Evolutionary conservation across 2,329 filamentous ascomycete species (phyloP).

Genomic region (Aspergillus fructus): DNA sequence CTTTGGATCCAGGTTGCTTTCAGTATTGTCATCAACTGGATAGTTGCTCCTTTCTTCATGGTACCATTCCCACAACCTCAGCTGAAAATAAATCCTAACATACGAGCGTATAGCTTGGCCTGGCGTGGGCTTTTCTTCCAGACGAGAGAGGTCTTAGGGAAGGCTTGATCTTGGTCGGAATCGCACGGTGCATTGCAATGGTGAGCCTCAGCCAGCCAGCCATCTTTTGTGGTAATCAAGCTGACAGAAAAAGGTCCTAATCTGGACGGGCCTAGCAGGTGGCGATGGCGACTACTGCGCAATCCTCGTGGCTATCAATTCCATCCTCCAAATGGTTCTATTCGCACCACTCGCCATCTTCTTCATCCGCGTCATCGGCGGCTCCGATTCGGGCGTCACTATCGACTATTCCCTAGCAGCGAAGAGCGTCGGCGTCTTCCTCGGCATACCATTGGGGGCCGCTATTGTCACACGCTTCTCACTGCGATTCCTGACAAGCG

Average conservation of each 20-base stretch:
- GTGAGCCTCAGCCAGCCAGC: constrained; percentile 44
- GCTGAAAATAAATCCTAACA: neutral
- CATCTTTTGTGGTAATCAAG: neutral
- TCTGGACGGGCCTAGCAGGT: constrained; percentile 76
- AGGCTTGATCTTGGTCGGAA: constrained; percentile 76
- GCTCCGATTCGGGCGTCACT: constrained; percentile 40
- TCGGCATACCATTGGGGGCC: constrained; percentile 78
- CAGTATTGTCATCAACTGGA: constrained; percentile 77
- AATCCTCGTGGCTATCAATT: constrained; percentile 73
- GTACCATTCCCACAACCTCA: constrained; percentile 40
- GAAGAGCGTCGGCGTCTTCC: constrained; percentile 77
- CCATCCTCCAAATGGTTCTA: constrained; percentile 70
- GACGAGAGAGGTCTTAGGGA: constrained; percentile 53
- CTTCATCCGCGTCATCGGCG: constrained; percentile 69
- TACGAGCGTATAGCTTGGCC: constrained; percentile 41
- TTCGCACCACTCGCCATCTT: constrained; percentile 69
- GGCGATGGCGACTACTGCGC: constrained; percentile 83
- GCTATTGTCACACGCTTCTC: constrained; percentile 72
- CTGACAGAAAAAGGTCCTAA: constrained; percentile 51
- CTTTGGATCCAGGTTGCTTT: constrained; percentile 78
- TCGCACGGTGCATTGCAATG: constrained; percentile 89
- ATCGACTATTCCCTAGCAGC: constrained; percentile 68
- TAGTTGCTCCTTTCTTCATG: constrained; percentile 80
- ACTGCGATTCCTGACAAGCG: constrained; percentile 56
- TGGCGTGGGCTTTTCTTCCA: constrained; percentile 54